Evolutionary conservation across 208 protist species (phyloP).

Genomic region (Crithidia expoeki): DNA sequence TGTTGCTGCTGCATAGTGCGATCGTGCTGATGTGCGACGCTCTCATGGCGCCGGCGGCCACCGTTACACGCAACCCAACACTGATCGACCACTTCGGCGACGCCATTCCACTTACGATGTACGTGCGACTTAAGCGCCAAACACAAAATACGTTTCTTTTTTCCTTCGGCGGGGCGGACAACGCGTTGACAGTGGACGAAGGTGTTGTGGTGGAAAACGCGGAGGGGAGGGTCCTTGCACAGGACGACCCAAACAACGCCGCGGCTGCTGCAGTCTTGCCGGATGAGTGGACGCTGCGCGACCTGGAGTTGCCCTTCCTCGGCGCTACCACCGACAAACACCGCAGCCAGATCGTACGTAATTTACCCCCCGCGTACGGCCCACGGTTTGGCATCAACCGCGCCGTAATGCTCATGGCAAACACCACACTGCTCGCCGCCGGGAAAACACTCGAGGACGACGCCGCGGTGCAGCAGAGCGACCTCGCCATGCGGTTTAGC

Average conservation of each 20-base stretch:
- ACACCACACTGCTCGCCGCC: slow-evolving; percentile 15
- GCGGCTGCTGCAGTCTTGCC: background rate
- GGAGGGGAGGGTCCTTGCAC: background rate
- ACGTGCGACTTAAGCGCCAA: slow-evolving; percentile 54
- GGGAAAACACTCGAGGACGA: slow-evolving; percentile 14
- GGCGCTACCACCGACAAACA: slow-evolving; percentile 35
- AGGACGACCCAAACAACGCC: background rate
- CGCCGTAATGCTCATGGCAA: slow-evolving; percentile 30
- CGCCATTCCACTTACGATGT: slow-evolving; percentile 61
- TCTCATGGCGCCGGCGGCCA: background rate
- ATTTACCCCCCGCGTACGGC: slow-evolving; percentile 46
- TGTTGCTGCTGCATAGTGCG: no score
- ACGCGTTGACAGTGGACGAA: slow-evolving; percentile 11
- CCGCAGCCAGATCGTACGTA: slow-evolving; percentile 33
- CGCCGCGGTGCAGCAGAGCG: slow-evolving; percentile 38
- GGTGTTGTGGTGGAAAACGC: slow-evolving; percentile 14
- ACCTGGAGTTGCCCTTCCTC: slow-evolving; percentile 17
- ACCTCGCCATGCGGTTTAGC: slow-evolving; percentile 62
- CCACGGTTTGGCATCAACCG: slow-evolving; percentile 72
- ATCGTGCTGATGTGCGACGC: no score
- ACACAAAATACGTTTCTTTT: slow-evolving; percentile 22
- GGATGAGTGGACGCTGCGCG: slow-evolving; percentile 14
- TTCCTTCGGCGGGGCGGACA: slow-evolving; percentile 8
- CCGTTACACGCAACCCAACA: slow-evolving; percentile 3
- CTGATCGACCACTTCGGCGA: slow-evolving; percentile 44